Evolutionary conservation across 495 filamentous ascomycete genomes (phyloP).

Genomic region (Hypomontagnella submonticulosa): DNA sequence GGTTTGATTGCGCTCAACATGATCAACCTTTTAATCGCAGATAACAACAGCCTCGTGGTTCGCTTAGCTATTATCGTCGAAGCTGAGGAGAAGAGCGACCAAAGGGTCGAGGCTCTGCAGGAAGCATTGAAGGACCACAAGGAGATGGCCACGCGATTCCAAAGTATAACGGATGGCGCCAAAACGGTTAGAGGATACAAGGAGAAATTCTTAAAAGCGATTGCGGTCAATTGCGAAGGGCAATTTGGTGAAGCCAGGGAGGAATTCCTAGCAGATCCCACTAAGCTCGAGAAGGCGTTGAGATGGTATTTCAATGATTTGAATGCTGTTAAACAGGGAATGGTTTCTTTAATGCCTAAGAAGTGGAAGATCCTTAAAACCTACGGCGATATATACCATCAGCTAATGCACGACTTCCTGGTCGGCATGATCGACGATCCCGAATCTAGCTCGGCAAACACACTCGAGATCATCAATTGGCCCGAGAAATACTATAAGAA

Average conservation of each 20-base stretch:
- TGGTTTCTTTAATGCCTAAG: conserved; percentile 89
- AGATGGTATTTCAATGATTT: conserved; percentile 98
- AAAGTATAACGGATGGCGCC: conserved; percentile 90
- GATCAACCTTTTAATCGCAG: conserved; percentile 83
- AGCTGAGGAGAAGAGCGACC: conserved; percentile 95
- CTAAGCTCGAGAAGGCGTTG: conserved; percentile 83
- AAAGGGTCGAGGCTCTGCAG: conserved; percentile 86
- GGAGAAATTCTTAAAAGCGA: conserved; percentile 87
- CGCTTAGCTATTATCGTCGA: conserved; percentile 90
- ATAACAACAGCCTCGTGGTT: conserved; percentile 89
- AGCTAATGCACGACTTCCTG: conserved; percentile 93
- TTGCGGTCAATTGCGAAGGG: conserved; percentile 74
- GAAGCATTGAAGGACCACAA: conserved; percentile 95
- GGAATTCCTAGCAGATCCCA: conserved; percentile 82
- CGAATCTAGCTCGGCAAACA: conserved; percentile 77
- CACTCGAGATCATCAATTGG: conserved; percentile 93
- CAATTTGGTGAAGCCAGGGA: conserved; percentile 80
- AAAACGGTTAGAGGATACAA: conserved; percentile 96
- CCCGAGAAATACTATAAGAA: conserved; percentile 94
- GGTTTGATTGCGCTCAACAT: conserved; percentile 88
- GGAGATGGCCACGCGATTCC: conserved; percentile 91
- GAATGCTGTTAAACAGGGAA: conserved; percentile 88
- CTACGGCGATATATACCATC: conserved; percentile 89
- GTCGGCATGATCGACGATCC: conserved; percentile 82
- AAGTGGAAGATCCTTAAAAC: conserved; percentile 97